Evolutionary conservation across 2,329 filamentous ascomycete genomes (phyloP), one percentile per base, ranked within the genome.

Genomic region (Neonectria neomacrospora): DNA sequence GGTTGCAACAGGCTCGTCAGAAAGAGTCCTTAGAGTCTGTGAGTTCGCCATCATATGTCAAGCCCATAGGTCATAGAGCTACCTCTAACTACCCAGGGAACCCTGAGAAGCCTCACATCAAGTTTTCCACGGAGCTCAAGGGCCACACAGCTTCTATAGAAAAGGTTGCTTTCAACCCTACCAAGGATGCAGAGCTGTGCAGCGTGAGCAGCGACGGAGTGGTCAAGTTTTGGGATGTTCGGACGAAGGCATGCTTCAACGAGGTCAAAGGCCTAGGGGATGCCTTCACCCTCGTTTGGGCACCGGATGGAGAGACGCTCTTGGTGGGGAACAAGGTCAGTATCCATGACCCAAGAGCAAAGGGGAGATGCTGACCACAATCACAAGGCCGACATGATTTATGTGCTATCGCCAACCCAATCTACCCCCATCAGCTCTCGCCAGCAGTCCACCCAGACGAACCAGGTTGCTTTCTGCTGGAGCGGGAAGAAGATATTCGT

Each of bases 151-250:
- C 88, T 26, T 78, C 85, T 28, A 88, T 94, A 48, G 91, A 94
- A 74, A 91, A 91, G 73, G 88, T 95, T 1, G 90, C 89, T 2
- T 95, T 93, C 78, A 92, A 93, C 73, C 92, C 92, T 0, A 85
- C 86, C 62, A 91, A 90, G 75, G 92, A 95, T 75, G 88, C 90
- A 4, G 90, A 94, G 78, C 82, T 95, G 9, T 92, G 90, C 69
- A 93, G 90, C 74, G 85, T 92, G 56, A 91, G 90, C 68, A 86
- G 82, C 47, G 92, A 95, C 74, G 92, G 92, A 2, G 86, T 90
- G 32, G 88, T 92, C 64, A 88, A 91, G 74, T 88, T 95, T 70
- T 95, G 92, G 92, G 92, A 95, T 73, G 91, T 94, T 12, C 83
- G 91, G 71, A 90, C 86, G 62, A 92, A 91, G 74, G 84, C 85